phyloP scores from a whole-genome alignment of 2,329 filamentous ascomycete species.

The Basipetospora chlamydospora region DNA sequence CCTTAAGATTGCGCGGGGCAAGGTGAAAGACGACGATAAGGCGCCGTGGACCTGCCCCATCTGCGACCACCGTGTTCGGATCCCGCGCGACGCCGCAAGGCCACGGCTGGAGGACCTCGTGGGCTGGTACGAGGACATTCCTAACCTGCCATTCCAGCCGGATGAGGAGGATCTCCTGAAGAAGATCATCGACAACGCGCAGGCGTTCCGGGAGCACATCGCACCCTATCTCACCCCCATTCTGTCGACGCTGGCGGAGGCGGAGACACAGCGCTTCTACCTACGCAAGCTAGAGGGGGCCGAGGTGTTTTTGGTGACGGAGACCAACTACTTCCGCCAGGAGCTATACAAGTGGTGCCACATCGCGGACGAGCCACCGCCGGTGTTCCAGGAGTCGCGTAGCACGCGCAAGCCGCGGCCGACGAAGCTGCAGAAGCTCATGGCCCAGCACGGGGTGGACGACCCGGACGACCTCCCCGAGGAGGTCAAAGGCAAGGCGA shows the following conservation, averaged over 20 bases:
- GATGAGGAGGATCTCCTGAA: slow-evolving; percentile 81
- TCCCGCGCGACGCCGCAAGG: slow-evolving; percentile 86
- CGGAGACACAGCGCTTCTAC: slow-evolving; percentile 84
- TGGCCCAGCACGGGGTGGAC: slow-evolving; percentile 75
- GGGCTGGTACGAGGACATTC: slow-evolving; percentile 71
- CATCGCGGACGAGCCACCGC: slow-evolving; percentile 73
- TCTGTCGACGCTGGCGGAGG: slow-evolving; percentile 69
- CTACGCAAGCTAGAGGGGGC: slow-evolving; percentile 94
- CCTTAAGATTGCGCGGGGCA: slow-evolving; percentile 90
- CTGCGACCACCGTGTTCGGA: slow-evolving; percentile 93
- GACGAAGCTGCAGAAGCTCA: slow-evolving; percentile 91
- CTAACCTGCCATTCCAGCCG: slow-evolving; percentile 74
- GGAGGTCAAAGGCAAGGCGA: slow-evolving; percentile 64
- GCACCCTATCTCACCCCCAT: slow-evolving; percentile 66
- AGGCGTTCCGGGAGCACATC: slow-evolving; percentile 72
- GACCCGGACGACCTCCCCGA: slow-evolving; percentile 84
- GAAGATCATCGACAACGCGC: slow-evolving; percentile 76
- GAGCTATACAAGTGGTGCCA: slow-evolving; percentile 92
- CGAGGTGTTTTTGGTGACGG: slow-evolving; percentile 76
- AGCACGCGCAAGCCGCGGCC: slow-evolving; percentile 92
- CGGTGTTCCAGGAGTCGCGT: slow-evolving; percentile 71
- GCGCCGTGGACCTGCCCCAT: slow-evolving; percentile 77
- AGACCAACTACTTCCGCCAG: slow-evolving; percentile 97
- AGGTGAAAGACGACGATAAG: slow-evolving; percentile 96
- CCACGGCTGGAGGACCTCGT: slow-evolving; percentile 87